These are phyloP conservation scores for Suillus paluster DNA, from an alignment of 768 basidiomycete genomes.

Conservation along the genomic window DNA sequence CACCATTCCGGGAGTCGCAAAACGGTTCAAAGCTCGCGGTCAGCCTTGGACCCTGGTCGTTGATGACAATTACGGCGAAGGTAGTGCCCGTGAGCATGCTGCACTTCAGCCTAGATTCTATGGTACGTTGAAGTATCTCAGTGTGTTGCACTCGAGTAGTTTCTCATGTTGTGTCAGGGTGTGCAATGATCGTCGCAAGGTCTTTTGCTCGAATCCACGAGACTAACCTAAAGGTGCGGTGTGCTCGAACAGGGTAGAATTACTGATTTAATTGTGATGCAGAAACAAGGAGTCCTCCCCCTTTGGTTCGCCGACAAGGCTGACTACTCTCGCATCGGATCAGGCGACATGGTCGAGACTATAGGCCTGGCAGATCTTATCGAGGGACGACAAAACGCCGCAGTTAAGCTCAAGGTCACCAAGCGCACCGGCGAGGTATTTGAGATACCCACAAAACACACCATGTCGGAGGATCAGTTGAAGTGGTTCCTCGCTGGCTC, in stretches of 20 bases:
- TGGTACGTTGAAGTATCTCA: constrained; percentile 45
- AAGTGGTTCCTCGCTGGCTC: constrained; percentile 90
- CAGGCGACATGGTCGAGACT: constrained; percentile 85
- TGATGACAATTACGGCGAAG: constrained; percentile 98
- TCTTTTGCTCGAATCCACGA: constrained; percentile 99
- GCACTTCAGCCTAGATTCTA: constrained; percentile 96
- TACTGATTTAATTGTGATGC: constrained; percentile 15
- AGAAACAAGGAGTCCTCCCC: constrained; percentile 98
- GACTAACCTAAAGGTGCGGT: constrained; percentile 86
- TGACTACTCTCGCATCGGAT: constrained; percentile 83
- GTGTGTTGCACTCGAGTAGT: not conserved
- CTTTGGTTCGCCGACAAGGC: constrained; percentile 89
- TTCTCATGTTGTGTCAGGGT: constrained; percentile 52
- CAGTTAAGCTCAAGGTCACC: constrained; percentile 64
- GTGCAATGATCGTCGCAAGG: constrained; percentile 83
- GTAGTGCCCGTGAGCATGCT: constrained; percentile 97
- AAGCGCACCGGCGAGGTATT: constrained; percentile 64
- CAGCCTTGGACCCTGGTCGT: constrained; percentile 95
- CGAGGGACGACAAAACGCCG: constrained; percentile 44
- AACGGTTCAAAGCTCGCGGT: constrained; percentile 78
- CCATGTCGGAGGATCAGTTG: constrained; percentile 88
- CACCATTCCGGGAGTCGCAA: constrained; percentile 90
- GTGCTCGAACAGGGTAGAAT: not conserved
- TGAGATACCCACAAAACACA: constrained; percentile 79
- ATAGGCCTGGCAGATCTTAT: constrained; percentile 77